Conservation (phyloP, 495 filamentous ascomycete species). For the Podospora conica region DNA sequence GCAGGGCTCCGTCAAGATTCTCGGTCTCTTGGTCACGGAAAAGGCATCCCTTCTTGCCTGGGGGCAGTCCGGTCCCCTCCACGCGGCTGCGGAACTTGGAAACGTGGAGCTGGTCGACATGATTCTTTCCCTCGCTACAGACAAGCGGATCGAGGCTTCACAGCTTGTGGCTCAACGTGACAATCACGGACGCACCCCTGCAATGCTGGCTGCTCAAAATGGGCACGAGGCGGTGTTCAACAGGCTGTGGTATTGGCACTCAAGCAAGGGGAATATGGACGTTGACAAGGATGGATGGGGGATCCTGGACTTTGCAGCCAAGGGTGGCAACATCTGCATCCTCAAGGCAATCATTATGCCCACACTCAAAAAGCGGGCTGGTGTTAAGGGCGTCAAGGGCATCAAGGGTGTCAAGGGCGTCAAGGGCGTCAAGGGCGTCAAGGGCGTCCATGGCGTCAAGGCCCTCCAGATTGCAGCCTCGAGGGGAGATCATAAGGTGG, state of each 20-base stretch:
- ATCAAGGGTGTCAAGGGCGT: no score
- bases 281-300: background rate
- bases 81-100: background rate
- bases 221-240: background rate
- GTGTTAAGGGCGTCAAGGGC: no score
- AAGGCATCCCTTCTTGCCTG: background rate
- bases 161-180: background rate
- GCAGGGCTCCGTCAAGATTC: background rate
- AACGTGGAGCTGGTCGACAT: background rate
- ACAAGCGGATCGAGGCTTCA: background rate
- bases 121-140: background rate
- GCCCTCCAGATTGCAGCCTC: background rate
- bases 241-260: background rate
- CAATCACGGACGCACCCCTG: background rate
- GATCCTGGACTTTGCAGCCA: constrained; percentile 1
- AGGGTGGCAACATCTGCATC: background rate
- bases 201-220: background rate
- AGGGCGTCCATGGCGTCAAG: no score
- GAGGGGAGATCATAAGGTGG: background rate
- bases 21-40: background rate
- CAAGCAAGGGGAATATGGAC: background rate
- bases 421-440: no score
- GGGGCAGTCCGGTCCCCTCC: background rate
- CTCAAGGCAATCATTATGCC: background rate
- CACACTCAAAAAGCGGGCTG: no score